Conservation (phyloP, 2,329 filamentous ascomycete genomes). For the Beauveria rudraprayagi region DNA sequence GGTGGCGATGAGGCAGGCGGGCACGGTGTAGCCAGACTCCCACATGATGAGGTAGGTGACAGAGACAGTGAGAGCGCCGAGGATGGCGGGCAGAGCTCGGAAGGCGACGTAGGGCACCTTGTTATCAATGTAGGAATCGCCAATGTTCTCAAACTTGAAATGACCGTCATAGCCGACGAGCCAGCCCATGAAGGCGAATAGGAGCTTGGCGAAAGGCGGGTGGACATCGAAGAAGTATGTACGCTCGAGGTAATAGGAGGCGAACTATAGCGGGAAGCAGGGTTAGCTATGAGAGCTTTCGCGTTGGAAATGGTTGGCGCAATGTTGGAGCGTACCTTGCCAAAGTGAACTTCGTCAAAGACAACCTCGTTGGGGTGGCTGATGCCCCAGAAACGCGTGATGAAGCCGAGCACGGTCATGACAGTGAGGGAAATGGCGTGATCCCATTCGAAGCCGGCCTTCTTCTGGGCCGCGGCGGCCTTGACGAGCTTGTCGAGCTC, state of each 20-base stretch:
- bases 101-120: conserved; percentile 97
- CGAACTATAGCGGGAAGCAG: conserved; percentile 43
- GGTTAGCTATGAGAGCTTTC: background rate
- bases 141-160: conserved; percentile 98
- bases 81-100: conserved; percentile 82
- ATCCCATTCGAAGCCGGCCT: conserved; percentile 60
- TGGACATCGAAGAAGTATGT: conserved; percentile 99
- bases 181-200: conserved; percentile 96
- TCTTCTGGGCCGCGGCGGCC: conserved; percentile 24
- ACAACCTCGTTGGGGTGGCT: conserved; percentile 93
- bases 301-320: background rate
- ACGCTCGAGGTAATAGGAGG: conserved; percentile 80
- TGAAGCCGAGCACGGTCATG: conserved; percentile 76
- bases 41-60: conserved; percentile 97
- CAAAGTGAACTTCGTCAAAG: conserved; percentile 98
- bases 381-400: conserved; percentile 94
- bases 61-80: conserved; percentile 89
- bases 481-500: conserved; percentile 44
- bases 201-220: conserved; percentile 93
- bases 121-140: conserved; percentile 94
- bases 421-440: conserved; percentile 72
- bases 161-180: conserved; percentile 93
- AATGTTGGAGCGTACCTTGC: conserved; percentile 63
- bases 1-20: conserved; percentile 80
- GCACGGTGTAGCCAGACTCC: conserved; percentile 96